Evolutionary conservation across 805 yeast species (phyloP), one percentile per base, ranked within the genome.

Genomic region (Hyphopichia homilentoma): DNA sequence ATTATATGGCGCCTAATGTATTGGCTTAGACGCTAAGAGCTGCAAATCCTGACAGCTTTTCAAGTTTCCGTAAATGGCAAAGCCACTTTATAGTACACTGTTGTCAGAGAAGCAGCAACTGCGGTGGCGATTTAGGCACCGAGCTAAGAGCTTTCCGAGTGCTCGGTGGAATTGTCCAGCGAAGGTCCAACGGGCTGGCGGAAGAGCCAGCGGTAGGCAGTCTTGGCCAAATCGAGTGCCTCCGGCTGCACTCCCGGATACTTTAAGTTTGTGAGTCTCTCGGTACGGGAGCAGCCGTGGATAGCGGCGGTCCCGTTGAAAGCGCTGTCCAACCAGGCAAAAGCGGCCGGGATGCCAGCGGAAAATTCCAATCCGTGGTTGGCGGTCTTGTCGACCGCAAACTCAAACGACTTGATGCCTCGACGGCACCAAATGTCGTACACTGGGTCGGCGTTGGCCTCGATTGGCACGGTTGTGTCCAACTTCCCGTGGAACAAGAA

Each of bases 371-470:
- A 22, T 17, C 39, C 13, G 28, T 52, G 57, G n/a, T 43, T 52
- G 16, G 41, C 38, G 13, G 43, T 31, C 8, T 37, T 24, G 21
- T 47, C 47, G 11, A 29, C 38, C 6, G 47, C 38, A 27, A 50
- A 44, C 34, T 55, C 61, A 7, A 53, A 34, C 4, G 55, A 51
- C 7, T 35, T 33, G 12, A 53, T 48, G 2, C 60, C 60, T 37
- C 45, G 39, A 5, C 30, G 39, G 31, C 61, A 50, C 48, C 52
- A 57, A 16, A 34, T 38, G 4, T 49, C 41, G 32, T 44, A 57
- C 5, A 43, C 33, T 17, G 41, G 29, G 6, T 40, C 32, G 6
- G 44, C 33, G 23, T 29, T 35, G 2, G 11, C 7, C 9, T 20
- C 22, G 11, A 20, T 11, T 13, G 56, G 56, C 14, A 49, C 45